These are phyloP conservation scores for Penicillium salamii DNA, from an alignment of 495 filamentous ascomycete genomes.

Conservation along the genomic window DNA sequence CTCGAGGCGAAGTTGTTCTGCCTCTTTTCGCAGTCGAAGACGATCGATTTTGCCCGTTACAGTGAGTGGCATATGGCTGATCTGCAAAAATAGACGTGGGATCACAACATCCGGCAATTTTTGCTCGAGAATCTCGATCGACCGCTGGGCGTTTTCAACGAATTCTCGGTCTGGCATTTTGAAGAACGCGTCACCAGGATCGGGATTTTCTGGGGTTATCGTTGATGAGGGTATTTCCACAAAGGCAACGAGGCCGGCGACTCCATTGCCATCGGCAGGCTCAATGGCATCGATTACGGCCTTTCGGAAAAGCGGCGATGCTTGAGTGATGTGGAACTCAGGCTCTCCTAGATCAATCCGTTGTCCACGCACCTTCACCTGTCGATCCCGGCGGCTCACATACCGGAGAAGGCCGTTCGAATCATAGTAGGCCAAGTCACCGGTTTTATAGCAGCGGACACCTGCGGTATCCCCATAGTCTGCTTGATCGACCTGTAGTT, in stretches of 20 bases:
- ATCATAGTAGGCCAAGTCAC: conserved; percentile 6
- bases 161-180: background rate
- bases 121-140: background rate
- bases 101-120: background rate
- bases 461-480: background rate
- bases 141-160: background rate
- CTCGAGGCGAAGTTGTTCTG: background rate
- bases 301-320: background rate
- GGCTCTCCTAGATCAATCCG: conserved; percentile 39
- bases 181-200: background rate
- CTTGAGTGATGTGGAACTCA: conserved; percentile 16
- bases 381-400: conserved; percentile 3
- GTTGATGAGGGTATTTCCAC: background rate
- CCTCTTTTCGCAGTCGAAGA: background rate
- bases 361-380: conserved; percentile 32
- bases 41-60: background rate
- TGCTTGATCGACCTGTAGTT: background rate
- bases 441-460: conserved; percentile 1
- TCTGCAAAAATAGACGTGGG: background rate
- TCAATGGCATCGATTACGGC: background rate
- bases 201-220: background rate
- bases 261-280: background rate
- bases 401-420: conserved; percentile 11
- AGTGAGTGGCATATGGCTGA: background rate
- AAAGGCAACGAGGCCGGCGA: background rate